These are phyloP conservation scores for Apocynum venetum DNA, from an alignment of 257 asterid species.

Conservation along the genomic window DNA sequence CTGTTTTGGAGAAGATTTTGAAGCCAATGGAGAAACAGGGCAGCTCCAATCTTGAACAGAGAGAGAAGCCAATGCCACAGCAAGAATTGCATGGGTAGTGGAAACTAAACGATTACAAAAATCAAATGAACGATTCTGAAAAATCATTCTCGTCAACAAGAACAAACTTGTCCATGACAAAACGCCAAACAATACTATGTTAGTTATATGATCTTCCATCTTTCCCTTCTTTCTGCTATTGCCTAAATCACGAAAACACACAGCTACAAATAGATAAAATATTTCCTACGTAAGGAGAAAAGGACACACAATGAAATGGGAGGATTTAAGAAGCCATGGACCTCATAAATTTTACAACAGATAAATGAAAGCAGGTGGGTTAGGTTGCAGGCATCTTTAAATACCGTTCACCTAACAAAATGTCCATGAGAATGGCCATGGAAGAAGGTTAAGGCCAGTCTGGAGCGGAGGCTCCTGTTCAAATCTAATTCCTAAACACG, in stretches of 20 bases:
- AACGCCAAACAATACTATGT: slow-evolving; percentile 38
- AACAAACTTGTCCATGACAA: slow-evolving; percentile 68
- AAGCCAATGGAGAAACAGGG: slow-evolving; percentile 74
- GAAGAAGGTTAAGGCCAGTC: neutral
- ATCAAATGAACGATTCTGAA: slow-evolving; percentile 58
- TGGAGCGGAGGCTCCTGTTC: neutral
- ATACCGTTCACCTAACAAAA: neutral
- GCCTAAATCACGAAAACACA: no score
- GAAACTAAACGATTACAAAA: slow-evolving; percentile 82
- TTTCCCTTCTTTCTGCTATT: neutral
- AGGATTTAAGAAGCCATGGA: neutral
- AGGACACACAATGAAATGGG: neutral
- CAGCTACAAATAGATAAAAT: no score
- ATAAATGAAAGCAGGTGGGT: neutral
- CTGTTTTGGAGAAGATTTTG: slow-evolving; percentile 66
- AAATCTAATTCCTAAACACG: no score
- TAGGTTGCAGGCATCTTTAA: neutral
- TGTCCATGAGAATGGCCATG: neutral
- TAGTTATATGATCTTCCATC: slow-evolving; percentile 57
- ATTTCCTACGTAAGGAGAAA: no score
- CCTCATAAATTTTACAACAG: neutral
- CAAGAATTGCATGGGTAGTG: slow-evolving; percentile 51
- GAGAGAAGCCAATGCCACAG: slow-evolving; percentile 50
- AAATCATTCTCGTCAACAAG: slow-evolving; percentile 29
- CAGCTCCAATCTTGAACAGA: slow-evolving; percentile 73